phyloP scores from a whole-genome alignment of 768 basidiomycete species.

The Mycena floridula region DNA sequence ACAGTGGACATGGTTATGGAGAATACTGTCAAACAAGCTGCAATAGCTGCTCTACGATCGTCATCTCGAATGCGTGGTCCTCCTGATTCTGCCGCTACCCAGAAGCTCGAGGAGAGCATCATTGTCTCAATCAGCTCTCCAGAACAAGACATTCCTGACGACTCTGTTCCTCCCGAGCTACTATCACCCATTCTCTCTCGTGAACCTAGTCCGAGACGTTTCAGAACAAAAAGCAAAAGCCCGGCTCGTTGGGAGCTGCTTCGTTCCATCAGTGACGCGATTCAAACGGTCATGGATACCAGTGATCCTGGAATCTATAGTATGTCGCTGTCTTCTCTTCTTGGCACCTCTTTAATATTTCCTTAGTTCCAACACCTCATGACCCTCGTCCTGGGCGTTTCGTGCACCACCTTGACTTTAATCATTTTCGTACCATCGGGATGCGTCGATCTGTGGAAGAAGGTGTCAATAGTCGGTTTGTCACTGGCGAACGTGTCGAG shows the following conservation, averaged over 20 bases:
- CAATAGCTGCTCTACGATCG: slow-evolving; percentile 53
- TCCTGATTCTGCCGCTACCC: slow-evolving; percentile 32
- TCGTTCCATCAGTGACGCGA: slow-evolving; percentile 71
- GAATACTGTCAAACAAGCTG: slow-evolving; percentile 60
- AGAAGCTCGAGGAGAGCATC: slow-evolving; percentile 55
- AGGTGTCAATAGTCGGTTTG: slow-evolving; percentile 84
- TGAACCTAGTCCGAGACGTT: slow-evolving; percentile 74
- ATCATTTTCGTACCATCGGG: slow-evolving; percentile 95
- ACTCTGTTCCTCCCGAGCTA: slow-evolving; percentile 66
- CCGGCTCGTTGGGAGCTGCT: slow-evolving; percentile 83
- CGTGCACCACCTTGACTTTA: slow-evolving; percentile 87
- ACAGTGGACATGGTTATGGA: slow-evolving; percentile 60
- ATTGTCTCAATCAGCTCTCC: slow-evolving; percentile 40
- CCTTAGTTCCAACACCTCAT: slow-evolving; percentile 56
- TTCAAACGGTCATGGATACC: slow-evolving; percentile 61
- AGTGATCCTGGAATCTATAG: slow-evolving; percentile 69
- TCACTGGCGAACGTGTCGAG: slow-evolving; percentile 82
- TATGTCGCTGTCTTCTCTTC: slow-evolving; percentile 25
- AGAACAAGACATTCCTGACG: slow-evolving; percentile 64
- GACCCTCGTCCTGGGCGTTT: slow-evolving; percentile 76
- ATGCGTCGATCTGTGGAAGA: slow-evolving; percentile 92
- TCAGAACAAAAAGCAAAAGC: slow-evolving; percentile 71
- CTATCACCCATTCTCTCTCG: slow-evolving; percentile 78
- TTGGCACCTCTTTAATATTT: slow-evolving; percentile 5
- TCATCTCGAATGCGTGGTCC: slow-evolving; percentile 24